A percentile compares a stretch with the other conserved stretches of the same genome.
Evolutionary conservation across 768 basidiomycete species (phyloP).

Genomic region (Phlebiopsis flavidoalba): DNA sequence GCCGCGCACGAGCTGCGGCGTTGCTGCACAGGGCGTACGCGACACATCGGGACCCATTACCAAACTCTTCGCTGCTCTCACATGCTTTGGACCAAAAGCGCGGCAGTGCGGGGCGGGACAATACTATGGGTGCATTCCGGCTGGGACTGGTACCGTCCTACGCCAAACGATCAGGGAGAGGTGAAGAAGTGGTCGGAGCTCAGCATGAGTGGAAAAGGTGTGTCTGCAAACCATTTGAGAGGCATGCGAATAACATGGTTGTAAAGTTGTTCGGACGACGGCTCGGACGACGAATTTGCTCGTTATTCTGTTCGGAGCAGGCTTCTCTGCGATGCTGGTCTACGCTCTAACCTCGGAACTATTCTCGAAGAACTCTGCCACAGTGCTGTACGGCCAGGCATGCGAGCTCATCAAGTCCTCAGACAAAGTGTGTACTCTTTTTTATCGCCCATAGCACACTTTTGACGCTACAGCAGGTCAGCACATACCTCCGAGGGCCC

Average conservation of each 20-base stretch:
- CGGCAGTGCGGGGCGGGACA: slow-evolving; percentile 35
- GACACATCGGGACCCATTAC: slow-evolving; percentile 10
- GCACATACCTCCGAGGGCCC: slow-evolving; percentile 62
- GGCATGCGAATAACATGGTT: neutral
- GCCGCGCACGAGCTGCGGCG: neutral
- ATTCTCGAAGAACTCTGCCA: slow-evolving; percentile 85
- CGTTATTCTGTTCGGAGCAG: slow-evolving; percentile 71
- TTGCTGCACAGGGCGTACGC: slow-evolving; percentile 4
- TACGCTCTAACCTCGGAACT: slow-evolving; percentile 81
- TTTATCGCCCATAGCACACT: neutral
- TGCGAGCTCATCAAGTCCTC: slow-evolving; percentile 47
- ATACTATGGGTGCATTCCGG: slow-evolving; percentile 74
- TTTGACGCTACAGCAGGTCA: slow-evolving; percentile 40
- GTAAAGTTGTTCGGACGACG: slow-evolving; percentile 47
- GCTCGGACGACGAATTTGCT: slow-evolving; percentile 46
- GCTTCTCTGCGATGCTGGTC: slow-evolving; percentile 66
- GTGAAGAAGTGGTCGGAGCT: slow-evolving; percentile 78
- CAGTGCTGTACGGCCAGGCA: slow-evolving; percentile 65
- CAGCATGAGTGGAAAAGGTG: slow-evolving; percentile 73
- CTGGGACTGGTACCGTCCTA: slow-evolving; percentile 60
- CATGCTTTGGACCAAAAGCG: slow-evolving; percentile 61
- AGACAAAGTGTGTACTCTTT: slow-evolving; percentile 30
- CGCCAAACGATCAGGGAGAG: slow-evolving; percentile 48
- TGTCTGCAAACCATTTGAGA: neutral
- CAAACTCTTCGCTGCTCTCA: slow-evolving; percentile 48